A percentile compares a stretch with the other conserved stretches of the same genome.
Conservation (phyloP, 257 asterid species). For the Leonotis leonurus region DNA sequence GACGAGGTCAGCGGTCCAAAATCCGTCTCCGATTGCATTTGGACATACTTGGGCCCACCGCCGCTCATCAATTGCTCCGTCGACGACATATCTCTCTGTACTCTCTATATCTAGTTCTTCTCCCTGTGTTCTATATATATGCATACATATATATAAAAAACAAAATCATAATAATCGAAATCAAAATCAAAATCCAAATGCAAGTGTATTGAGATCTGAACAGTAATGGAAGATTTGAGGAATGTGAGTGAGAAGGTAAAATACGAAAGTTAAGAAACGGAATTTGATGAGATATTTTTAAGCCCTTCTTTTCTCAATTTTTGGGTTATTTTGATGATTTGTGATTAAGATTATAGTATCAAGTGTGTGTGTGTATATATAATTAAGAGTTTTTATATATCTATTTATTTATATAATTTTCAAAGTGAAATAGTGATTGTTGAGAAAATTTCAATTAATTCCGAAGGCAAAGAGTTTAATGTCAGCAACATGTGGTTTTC, state of each 20-base stretch:
- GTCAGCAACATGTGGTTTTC: too few species aligned
- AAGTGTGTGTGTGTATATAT: too few species aligned
- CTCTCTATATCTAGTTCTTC: background rate
- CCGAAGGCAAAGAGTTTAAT: too few species aligned
- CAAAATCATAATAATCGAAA: too few species aligned
- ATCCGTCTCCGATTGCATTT: conserved; percentile 28
- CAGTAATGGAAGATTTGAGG: background rate
- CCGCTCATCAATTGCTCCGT: conserved; percentile 58
- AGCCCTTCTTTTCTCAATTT: background rate
- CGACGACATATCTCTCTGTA: conserved; percentile 40
- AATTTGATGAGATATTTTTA: conserved; percentile 18
- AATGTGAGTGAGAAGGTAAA: background rate
- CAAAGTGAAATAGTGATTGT: too few species aligned
- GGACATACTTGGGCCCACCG: conserved; percentile 23
- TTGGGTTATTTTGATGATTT: background rate
- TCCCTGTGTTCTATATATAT: background rate
- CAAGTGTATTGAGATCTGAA: conserved; percentile 12
- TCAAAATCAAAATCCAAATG: background rate
- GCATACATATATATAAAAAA: background rate
- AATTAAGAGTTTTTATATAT: too few species aligned
- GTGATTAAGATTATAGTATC: too few species aligned
- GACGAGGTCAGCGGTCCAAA: conserved; percentile 35
- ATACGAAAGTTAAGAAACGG: conserved; percentile 12
- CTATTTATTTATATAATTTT: too few species aligned
- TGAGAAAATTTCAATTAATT: too few species aligned